Evolutionary conservation across 2,329 filamentous ascomycete species (phyloP).

Genomic region (Colletotrichum musae): DNA sequence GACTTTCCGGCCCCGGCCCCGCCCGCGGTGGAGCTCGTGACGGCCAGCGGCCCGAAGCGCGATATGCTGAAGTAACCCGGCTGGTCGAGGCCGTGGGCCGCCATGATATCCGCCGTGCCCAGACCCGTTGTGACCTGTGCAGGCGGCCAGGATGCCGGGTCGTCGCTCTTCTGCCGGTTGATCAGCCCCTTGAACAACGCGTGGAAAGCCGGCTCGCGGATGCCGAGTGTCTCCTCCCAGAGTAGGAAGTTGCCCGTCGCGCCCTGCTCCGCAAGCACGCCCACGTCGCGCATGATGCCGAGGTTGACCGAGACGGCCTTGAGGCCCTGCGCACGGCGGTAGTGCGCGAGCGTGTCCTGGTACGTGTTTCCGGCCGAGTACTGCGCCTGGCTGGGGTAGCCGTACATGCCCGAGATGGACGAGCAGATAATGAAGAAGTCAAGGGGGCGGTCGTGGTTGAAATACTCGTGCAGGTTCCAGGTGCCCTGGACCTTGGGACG

Average conservation of each 20-base stretch:
- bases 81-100: background rate
- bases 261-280: constrained; percentile 6
- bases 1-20: background rate
- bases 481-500: constrained; percentile 58
- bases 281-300: constrained; percentile 33
- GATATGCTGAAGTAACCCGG: constrained; percentile 3
- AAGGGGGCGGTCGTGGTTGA: constrained; percentile 37
- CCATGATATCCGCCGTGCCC: constrained; percentile 5
- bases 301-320: constrained; percentile 18
- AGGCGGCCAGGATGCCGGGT: background rate
- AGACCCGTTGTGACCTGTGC: background rate
- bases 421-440: constrained; percentile 56
- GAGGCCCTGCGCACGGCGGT: constrained; percentile 20
- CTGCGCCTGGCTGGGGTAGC: constrained; percentile 50
- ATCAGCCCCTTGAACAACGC: constrained; percentile 42
- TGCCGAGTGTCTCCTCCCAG: constrained; percentile 43
- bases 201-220: constrained; percentile 43
- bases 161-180: constrained; percentile 6
- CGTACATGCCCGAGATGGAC: constrained; percentile 49
- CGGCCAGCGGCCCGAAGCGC: background rate
- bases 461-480: constrained; percentile 54
- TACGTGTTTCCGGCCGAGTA: constrained; percentile 51
- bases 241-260: background rate
- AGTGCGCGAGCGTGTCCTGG: constrained; percentile 45
- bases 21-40: background rate